These are phyloP conservation scores for Arthrobotrys iridis DNA, from an alignment of 2,329 filamentous ascomycete species.

Conservation along the genomic window DNA sequence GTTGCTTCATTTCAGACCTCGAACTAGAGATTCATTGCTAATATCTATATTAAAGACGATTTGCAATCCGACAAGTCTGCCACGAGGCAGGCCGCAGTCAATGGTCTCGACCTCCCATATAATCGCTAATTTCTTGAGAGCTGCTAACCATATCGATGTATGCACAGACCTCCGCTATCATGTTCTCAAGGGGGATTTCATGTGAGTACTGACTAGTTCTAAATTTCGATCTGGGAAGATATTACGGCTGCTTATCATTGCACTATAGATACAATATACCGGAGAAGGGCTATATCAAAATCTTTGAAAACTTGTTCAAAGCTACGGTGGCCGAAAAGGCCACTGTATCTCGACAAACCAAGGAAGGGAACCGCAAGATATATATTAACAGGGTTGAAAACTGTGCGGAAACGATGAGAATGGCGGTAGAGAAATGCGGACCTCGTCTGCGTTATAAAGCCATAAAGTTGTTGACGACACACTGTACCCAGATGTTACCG, in stretches of 20 bases:
- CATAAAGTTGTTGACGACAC: constrained; percentile 79
- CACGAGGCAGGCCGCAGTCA: constrained; percentile 51
- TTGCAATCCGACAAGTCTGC: constrained; percentile 56
- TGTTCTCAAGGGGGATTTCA: constrained; percentile 50
- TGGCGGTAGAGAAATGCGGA: constrained; percentile 75
- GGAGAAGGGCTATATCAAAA: constrained; percentile 81
- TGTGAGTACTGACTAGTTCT: constrained; percentile 36
- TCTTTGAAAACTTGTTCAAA: constrained; percentile 83
- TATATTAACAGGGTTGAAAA: constrained; percentile 71
- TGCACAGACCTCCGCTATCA: constrained; percentile 56
- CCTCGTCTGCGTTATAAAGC: constrained; percentile 78
- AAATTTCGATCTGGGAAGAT: no score
- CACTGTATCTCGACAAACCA: constrained; percentile 67
- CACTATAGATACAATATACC: constrained; percentile 64
- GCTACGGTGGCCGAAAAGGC: constrained; percentile 75
- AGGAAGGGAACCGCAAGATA: constrained; percentile 66
- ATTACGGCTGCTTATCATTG: constrained; percentile 54
- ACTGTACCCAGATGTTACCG: constrained; percentile 79
- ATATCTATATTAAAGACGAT: constrained; percentile 44
- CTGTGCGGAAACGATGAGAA: constrained; percentile 76
- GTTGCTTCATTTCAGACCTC: not conserved
- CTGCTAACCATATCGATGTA: not conserved
- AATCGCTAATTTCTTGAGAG: no score
- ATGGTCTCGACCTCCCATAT: constrained; percentile 42
- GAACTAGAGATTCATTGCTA: not conserved